Evolutionary conservation across 192 early-diverging fungal genomes (phyloP).

Genomic region (Backusella tarrabulga): DNA sequence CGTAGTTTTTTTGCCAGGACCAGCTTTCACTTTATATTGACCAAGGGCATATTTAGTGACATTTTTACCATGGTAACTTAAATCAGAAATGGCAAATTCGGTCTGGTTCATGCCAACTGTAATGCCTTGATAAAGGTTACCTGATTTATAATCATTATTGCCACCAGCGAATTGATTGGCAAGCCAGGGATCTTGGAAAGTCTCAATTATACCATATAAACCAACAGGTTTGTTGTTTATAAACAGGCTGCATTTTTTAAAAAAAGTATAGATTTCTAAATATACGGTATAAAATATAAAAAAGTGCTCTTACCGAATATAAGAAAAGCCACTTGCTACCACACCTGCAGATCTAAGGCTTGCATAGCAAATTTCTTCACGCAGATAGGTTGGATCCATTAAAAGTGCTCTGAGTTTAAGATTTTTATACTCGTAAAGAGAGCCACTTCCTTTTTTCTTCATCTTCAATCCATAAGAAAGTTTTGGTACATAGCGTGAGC

Average conservation of each 20-base stretch:
- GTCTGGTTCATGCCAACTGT: neutral
- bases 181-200: constrained; percentile 40
- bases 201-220: constrained; percentile 21
- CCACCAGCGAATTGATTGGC: constrained; percentile 26
- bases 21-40: constrained; percentile 10
- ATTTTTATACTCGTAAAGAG: neutral
- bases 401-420: constrained; percentile 7
- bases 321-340: constrained; percentile 2
- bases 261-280: neutral
- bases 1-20: neutral
- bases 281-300: neutral
- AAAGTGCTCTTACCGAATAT: constrained; percentile 18
- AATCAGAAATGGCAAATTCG: neutral
- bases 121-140: neutral
- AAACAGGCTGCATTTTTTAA: constrained; percentile 5
- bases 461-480: constrained; percentile 6
- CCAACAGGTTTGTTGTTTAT: constrained; percentile 10
- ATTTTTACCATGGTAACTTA: constrained; percentile 4
- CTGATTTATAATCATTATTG: constrained; percentile 24
- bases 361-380: constrained; percentile 4
- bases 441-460: neutral
- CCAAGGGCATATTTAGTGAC: neutral
- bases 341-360: neutral
- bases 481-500: constrained; percentile 14
- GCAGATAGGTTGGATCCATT: constrained; percentile 6